Evolutionary conservation across 1,139 yeast genomes (phyloP), one percentile per base, ranked within the genome.

Genomic region (Candida mesenterica): DNA sequence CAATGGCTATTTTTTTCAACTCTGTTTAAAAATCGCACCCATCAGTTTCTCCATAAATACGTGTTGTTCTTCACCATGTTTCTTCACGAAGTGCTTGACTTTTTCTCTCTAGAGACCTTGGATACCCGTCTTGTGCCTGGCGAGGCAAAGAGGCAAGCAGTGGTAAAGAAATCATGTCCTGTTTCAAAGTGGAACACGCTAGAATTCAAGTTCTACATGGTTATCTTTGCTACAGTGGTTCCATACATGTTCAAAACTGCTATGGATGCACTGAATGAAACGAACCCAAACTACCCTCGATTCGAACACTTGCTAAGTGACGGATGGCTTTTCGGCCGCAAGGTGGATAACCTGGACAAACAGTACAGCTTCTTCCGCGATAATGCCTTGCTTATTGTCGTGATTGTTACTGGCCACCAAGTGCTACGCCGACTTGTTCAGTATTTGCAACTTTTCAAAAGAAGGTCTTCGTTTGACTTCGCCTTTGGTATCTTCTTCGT

Each of bases 351-450:
- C 55, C 83, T 96, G 3, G 99, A 94, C 55, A 69, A 70, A 26
- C 99, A 94, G 58, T 94, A 92, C 53, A 66, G 88, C 20, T 87
- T 89, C 51, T 89, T 94, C 57, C 73, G 98, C 49, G 82, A 84
- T 52, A 89, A 88, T 55, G 70, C 90, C 46, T 75, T 79, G 8
- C 57, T 84, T 36, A 62, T 94, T 34, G 56, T 68, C 17, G 75
- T 63, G 1, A 65, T 88, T 34, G 68, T 82, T 34, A 49, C 57
- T 0, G 55, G 67, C 1, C 97, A 92, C 56, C 61, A 69, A 4
- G 37, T 53, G 0, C 45, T 81, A 13, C 74, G 95, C 46, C 59
- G 66, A 36, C 30, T 57, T 0, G 50, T 61, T 0, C 40, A 50
- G 5, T 38, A 48, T 2, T 35, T 53, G 1, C 45, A 65, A 2